Percentiles rank a stretch among this genome's conserved stretches.
Conservation (phyloP, 2,329 filamentous ascomycete species). For the Neonectria ditissima region DNA sequence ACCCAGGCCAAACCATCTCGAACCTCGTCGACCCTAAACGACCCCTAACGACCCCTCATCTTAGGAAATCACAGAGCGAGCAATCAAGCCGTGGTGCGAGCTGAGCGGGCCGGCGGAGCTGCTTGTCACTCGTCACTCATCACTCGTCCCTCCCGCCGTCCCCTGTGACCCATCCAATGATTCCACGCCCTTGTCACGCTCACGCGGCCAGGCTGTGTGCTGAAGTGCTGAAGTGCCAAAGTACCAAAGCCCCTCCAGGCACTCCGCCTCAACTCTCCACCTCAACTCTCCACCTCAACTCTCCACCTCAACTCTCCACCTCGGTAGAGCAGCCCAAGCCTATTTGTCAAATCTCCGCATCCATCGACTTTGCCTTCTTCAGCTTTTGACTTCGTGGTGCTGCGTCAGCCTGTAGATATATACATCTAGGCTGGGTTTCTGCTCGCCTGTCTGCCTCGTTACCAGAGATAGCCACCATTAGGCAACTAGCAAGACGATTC, state of each 20-base stretch:
- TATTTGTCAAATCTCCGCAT: neutral
- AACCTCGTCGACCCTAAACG: neutral
- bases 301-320: slow-evolving; percentile 7
- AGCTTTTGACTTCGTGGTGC: neutral
- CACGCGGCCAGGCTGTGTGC: slow-evolving; percentile 9
- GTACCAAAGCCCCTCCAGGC: too few species aligned
- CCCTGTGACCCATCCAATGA: slow-evolving; percentile 32
- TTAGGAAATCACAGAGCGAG: neutral
- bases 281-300: slow-evolving; percentile 10
- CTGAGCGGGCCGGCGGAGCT: slow-evolving; percentile 7
- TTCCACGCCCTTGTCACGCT: slow-evolving; percentile 25
- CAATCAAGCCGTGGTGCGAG: too few species aligned
- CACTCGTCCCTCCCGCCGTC: neutral
- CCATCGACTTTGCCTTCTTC: neutral
- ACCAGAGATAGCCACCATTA: neutral
- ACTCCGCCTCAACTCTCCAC: slow-evolving; percentile 18
- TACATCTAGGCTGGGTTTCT: slow-evolving; percentile 8
- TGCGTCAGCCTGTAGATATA: neutral
- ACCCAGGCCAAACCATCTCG: too few species aligned
- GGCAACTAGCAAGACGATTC: neutral
- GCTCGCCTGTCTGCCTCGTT: neutral
- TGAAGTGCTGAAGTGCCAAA: too few species aligned
- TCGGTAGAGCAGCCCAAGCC: neutral
- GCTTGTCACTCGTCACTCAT: neutral
- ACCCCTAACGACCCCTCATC: neutral